A percentile compares a stretch with the other conserved stretches of the same genome.
Evolutionary conservation across 2,329 filamentous ascomycete genomes (phyloP).

Genomic region (Calonectria pseudoreteaudii): DNA sequence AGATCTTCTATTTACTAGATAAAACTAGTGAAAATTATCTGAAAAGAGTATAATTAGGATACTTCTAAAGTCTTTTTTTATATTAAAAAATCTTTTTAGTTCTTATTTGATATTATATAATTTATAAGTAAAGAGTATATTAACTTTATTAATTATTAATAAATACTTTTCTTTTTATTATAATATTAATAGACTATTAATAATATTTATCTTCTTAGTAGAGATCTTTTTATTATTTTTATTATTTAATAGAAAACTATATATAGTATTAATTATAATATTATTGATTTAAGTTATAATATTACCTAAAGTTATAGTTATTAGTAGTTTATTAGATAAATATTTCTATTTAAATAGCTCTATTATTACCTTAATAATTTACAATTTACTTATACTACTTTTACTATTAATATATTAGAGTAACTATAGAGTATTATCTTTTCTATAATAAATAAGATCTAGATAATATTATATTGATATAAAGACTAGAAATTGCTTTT

Average conservation of each 20-base stretch:
- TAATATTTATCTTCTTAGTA: not conserved
- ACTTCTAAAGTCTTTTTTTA: not conserved
- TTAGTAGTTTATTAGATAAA: not conserved
- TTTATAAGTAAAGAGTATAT: not conserved
- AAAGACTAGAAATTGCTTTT: not conserved
- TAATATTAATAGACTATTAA: not conserved
- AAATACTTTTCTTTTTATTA: not conserved
- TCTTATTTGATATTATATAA: not conserved
- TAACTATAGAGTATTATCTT: not conserved
- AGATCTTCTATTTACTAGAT: no score
- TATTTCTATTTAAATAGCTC: not conserved
- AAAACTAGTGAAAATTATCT: not conserved
- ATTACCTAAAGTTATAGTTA: not conserved
- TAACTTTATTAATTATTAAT: not conserved
- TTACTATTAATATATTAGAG: not conserved
- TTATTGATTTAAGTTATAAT: not conserved
- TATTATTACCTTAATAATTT: not conserved
- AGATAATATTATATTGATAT: not conserved
- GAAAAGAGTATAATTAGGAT: not conserved
- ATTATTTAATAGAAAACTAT: not conserved
- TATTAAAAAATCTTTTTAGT: not conserved
- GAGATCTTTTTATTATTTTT: not conserved
- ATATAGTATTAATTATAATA: not conserved
- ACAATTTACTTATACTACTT: not conserved
- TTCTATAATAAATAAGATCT: not conserved